These are phyloP conservation scores for Exophiala lecanii-corni DNA, from an alignment of 2,329 filamentous ascomycete species.

Conservation along the genomic window DNA sequence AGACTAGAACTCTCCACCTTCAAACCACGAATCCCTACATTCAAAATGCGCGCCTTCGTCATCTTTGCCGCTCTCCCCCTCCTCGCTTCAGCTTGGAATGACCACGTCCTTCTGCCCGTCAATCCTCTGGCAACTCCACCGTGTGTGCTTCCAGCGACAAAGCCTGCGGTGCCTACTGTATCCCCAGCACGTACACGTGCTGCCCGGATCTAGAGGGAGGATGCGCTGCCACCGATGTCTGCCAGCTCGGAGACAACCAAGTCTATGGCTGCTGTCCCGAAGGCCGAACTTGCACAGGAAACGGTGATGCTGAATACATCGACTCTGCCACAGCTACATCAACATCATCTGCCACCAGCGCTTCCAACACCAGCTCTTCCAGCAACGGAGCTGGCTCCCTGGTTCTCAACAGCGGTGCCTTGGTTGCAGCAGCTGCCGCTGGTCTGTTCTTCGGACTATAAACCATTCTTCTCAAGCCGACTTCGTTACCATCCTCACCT, in stretches of 20 bases:
- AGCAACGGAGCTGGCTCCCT: slow-evolving; percentile 6
- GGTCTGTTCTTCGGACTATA: slow-evolving; percentile 1
- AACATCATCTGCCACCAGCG: not conserved
- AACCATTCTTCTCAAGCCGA: too few species aligned
- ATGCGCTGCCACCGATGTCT: slow-evolving; percentile 14
- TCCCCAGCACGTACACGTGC: slow-evolving; percentile 22
- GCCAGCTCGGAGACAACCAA: slow-evolving; percentile 20
- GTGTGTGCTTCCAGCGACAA: slow-evolving; percentile 17
- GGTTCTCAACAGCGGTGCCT: slow-evolving; percentile 4
- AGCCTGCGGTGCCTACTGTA: slow-evolving; percentile 23
- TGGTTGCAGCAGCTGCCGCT: slow-evolving; percentile 11
- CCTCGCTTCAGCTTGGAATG: slow-evolving; percentile 13
- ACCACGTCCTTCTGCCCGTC: slow-evolving; percentile 13
- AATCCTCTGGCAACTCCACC: slow-evolving; percentile 11
- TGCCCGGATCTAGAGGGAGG: slow-evolving; percentile 23
- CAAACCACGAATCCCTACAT: slow-evolving; percentile 3
- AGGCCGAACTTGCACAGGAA: slow-evolving; percentile 18
- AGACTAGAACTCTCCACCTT: not conserved
- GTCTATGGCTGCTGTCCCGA: slow-evolving; percentile 23
- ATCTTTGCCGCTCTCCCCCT: slow-evolving; percentile 13
- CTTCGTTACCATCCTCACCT: too few species aligned
- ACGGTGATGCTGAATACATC: slow-evolving; percentile 20
- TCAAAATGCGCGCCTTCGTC: slow-evolving; percentile 16
- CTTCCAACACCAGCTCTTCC: not conserved
- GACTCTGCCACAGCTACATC: slow-evolving; percentile 3